Conservation (phyloP, 192 early-diverging fungal species). For the Coemansia sp. region DNA sequence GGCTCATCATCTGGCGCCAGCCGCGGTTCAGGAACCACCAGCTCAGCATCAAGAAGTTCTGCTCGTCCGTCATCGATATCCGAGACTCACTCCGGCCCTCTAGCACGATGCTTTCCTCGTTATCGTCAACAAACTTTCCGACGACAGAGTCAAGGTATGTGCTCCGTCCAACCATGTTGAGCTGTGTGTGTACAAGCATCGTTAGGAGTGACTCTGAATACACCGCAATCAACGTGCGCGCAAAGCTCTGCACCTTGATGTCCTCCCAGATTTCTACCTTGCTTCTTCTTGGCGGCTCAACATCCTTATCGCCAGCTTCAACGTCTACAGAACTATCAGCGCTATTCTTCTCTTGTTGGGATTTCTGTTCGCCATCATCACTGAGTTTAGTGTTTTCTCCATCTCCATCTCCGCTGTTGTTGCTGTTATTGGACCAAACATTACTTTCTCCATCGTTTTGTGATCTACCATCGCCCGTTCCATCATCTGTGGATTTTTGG, state of each 20-base stretch:
- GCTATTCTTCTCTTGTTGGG: background rate
- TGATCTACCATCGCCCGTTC: background rate
- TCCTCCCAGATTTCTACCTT: slow-evolving; percentile 85
- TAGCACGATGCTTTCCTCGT: slow-evolving; percentile 14
- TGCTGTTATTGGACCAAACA: slow-evolving; percentile 18
- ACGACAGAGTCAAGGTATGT: slow-evolving; percentile 80
- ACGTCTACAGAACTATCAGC: background rate
- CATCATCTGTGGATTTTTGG: background rate
- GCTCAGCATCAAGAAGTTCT: slow-evolving; percentile 83
- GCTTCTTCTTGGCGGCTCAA: slow-evolving; percentile 35
- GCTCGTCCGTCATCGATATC: slow-evolving; percentile 58
- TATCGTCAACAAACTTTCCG: slow-evolving; percentile 21
- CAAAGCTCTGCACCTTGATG: slow-evolving; percentile 87
- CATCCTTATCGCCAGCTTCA: background rate
- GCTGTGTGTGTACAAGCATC: slow-evolving; percentile 80
- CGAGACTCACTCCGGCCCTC: slow-evolving; percentile 32
- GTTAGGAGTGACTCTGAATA: slow-evolving; percentile 88
- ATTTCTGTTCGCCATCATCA: background rate
- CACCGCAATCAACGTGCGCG: slow-evolving; percentile 78
- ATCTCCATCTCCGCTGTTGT: background rate
- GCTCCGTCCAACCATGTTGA: slow-evolving; percentile 88
- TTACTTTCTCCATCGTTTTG: slow-evolving; percentile 6
- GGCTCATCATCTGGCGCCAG: slow-evolving; percentile 70
- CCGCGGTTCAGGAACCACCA: slow-evolving; percentile 93
- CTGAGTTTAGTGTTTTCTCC: background rate